phyloP scores from a whole-genome alignment of 495 filamentous ascomycete species.

The Coniosporium apollinis region DNA sequence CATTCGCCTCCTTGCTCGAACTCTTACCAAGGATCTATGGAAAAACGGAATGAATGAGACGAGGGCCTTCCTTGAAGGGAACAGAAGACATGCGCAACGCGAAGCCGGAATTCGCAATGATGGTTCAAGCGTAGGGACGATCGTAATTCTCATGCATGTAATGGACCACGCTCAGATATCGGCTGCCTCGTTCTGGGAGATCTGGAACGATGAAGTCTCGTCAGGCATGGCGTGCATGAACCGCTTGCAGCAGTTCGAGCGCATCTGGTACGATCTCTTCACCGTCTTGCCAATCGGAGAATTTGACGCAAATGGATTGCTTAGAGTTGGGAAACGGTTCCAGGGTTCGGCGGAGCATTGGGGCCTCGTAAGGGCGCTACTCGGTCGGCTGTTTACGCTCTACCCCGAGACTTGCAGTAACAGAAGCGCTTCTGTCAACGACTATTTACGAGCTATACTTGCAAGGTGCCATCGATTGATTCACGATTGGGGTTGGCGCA shows the following conservation, averaged over 20 bases:
- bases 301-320: slow-evolving; percentile 50
- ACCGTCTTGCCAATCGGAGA: slow-evolving; percentile 59
- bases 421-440: slow-evolving; percentile 52
- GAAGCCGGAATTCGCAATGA: slow-evolving; percentile 52
- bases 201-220: slow-evolving; percentile 32
- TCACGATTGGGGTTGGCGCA: slow-evolving; percentile 69
- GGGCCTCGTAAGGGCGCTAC: slow-evolving; percentile 45
- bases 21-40: slow-evolving; percentile 8
- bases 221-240: slow-evolving; percentile 16
- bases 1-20: not conserved
- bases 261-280: slow-evolving; percentile 57
- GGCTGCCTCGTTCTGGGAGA: slow-evolving; percentile 38
- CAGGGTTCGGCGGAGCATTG: slow-evolving; percentile 45
- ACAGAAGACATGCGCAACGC: slow-evolving; percentile 33
- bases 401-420: slow-evolving; percentile 38
- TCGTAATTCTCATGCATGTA: slow-evolving; percentile 48
- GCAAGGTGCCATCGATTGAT: slow-evolving; percentile 66
- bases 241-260: slow-evolving; percentile 46
- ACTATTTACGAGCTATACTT: slow-evolving; percentile 59
- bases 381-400: slow-evolving; percentile 46
- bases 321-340: slow-evolving; percentile 39
- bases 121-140: slow-evolving; percentile 40
- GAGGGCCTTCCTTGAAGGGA: slow-evolving; percentile 43
- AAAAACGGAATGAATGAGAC: slow-evolving; percentile 20
- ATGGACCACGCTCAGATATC: slow-evolving; percentile 31